Conservation (phyloP, 2,329 filamentous ascomycete genomes). For the Fusarium anthophilum region DNA sequence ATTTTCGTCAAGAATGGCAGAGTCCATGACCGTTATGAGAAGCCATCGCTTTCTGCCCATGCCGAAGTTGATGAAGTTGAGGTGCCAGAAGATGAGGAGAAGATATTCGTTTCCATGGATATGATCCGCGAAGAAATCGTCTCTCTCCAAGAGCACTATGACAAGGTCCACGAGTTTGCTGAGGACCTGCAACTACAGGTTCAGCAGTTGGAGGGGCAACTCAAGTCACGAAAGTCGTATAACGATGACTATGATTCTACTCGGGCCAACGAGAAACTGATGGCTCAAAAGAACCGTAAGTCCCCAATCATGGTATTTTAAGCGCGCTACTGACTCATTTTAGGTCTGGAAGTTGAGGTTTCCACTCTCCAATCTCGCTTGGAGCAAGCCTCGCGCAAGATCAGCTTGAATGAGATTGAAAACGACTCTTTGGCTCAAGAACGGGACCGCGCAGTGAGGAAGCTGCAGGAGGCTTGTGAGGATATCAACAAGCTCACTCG, state of each 20-base stretch:
- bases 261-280: conserved; percentile 56
- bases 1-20: conserved; percentile 65
- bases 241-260: conserved; percentile 55
- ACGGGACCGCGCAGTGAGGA: conserved; percentile 71
- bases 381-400: conserved; percentile 69
- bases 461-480: conserved; percentile 68
- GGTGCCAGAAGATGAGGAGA: conserved; percentile 63
- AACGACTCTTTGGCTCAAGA: conserved; percentile 70
- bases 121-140: conserved; percentile 68
- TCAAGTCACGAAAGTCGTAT: conserved; percentile 55
- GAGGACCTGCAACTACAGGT: conserved; percentile 63
- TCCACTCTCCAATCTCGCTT: conserved; percentile 68
- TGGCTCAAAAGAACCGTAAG: conserved; percentile 66
- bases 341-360: conserved; percentile 68
- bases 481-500: conserved; percentile 62
- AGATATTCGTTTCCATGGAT: conserved; percentile 69
- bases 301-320: conserved; percentile 13
- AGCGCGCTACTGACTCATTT: neutral
- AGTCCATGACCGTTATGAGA: conserved; percentile 55
- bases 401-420: conserved; percentile 69
- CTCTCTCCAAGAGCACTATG: conserved; percentile 65
- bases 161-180: conserved; percentile 64
- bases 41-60: conserved; percentile 50
- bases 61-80: conserved; percentile 61
- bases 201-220: conserved; percentile 58